Conservation (phyloP, 2,329 filamentous ascomycete species). For the Diaporthe sp. region DNA sequence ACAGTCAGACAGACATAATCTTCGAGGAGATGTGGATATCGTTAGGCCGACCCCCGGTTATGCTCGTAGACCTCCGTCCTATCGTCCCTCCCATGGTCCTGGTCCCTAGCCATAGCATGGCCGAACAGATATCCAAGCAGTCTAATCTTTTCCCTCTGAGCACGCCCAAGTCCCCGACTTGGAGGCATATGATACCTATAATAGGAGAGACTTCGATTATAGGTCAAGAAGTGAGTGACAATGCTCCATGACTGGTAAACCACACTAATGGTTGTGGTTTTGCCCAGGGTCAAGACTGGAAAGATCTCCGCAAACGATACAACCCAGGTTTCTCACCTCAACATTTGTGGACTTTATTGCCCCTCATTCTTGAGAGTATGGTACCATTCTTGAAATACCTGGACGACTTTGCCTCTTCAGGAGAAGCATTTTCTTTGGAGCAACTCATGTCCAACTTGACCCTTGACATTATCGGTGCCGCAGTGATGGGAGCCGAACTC, state of each 20-base stretch:
- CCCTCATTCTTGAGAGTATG: not conserved
- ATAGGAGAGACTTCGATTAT: not conserved
- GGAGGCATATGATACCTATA: conserved; percentile 6
- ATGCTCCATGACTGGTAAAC: not conserved
- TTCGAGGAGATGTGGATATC: conserved; percentile 10
- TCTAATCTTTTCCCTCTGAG: not conserved
- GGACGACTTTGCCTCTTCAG: not conserved
- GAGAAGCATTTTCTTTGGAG: not conserved
- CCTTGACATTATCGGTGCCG: not conserved
- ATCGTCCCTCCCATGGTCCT: conserved; percentile 1
- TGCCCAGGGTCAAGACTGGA: conserved; percentile 21
- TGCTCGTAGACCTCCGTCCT: conserved; percentile 12
- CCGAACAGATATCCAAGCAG: conserved; percentile 8
- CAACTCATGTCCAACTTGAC: not conserved
- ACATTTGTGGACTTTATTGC: not conserved
- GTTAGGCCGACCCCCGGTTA: not conserved
- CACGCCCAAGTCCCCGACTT: conserved; percentile 3
- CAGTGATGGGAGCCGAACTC: not conserved
- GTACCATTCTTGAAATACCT: not conserved
- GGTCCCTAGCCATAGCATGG: not conserved
- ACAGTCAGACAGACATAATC: not conserved
- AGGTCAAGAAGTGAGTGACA: not conserved
- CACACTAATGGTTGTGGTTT: not conserved
- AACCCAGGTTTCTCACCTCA: conserved; percentile 11
- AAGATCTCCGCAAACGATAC: conserved; percentile 2